These are phyloP conservation scores for Scortechinia acanthostroma DNA, from an alignment of 2,329 filamentous ascomycete species.

Conservation along the genomic window DNA sequence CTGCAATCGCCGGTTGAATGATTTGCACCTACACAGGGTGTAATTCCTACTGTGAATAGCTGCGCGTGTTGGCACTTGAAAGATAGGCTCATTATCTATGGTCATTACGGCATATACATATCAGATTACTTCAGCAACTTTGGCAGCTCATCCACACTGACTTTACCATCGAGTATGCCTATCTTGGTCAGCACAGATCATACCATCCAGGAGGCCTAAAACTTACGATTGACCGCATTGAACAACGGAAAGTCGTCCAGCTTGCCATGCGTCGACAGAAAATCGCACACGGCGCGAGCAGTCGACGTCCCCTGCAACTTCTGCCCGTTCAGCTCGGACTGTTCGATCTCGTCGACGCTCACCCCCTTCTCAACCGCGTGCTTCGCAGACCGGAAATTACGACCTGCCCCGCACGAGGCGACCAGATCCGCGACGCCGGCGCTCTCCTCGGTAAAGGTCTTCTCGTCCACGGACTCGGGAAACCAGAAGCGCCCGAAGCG, in stretches of 20 bases:
- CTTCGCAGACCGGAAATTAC: constrained; percentile 91
- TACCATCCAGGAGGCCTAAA: too few relatives aligned
- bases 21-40: too few relatives aligned
- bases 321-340: constrained; percentile 86
- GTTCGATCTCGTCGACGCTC: constrained; percentile 80
- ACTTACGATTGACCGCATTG: too few relatives aligned
- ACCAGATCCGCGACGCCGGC: constrained; percentile 93
- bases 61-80: too few relatives aligned
- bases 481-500: constrained; percentile 94
- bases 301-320: constrained; percentile 93
- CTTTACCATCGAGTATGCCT: too few relatives aligned
- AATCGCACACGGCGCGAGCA: constrained; percentile 82
- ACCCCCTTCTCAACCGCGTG: constrained; percentile 75
- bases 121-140: too few relatives aligned
- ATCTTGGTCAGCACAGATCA: too few relatives aligned
- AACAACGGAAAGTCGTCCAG: constrained; percentile 87
- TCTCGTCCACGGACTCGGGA: constrained; percentile 68
- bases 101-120: too few relatives aligned
- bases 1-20: too few relatives aligned
- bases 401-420: constrained; percentile 82
- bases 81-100: too few relatives aligned
- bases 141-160: too few relatives aligned
- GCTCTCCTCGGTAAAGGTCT: constrained; percentile 94
- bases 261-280: constrained; percentile 70
- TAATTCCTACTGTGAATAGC: too few relatives aligned